phyloP scores from a whole-genome alignment of 345 rosid genomes.

The Barbarea vulgaris region DNA sequence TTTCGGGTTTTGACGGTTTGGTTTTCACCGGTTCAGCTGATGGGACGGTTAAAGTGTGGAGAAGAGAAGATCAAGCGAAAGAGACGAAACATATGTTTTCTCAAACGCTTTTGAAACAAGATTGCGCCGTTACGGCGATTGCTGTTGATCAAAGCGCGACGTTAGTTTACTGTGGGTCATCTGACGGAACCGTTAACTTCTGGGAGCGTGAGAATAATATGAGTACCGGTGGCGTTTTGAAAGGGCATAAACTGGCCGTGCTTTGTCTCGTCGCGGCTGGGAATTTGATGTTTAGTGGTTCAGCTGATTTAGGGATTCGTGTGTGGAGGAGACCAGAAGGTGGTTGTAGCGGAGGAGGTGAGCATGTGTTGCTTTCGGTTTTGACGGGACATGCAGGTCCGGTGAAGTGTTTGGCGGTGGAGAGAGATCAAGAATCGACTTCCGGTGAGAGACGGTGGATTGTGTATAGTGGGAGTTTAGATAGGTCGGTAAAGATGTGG shows the following conservation, averaged over 20 bases:
- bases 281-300: conserved; percentile 74
- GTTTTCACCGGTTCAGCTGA: conserved; percentile 90
- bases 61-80: conserved; percentile 81
- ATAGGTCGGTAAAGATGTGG: conserved; percentile 93
- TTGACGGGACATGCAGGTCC: conserved; percentile 79
- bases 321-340: conserved; percentile 69
- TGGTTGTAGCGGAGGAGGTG: conserved; percentile 24
- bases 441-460: conserved; percentile 64
- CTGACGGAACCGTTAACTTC: conserved; percentile 80
- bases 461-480: conserved; percentile 91
- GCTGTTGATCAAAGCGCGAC: conserved; percentile 59
- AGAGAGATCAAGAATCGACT: conserved; percentile 54
- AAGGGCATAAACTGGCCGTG: conserved; percentile 79
- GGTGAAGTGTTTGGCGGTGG: conserved; percentile 86
- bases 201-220: conserved; percentile 68
- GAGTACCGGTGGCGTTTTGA: conserved; percentile 64
- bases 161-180: conserved; percentile 73
- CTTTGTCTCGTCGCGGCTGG: conserved; percentile 74
- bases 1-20: conserved; percentile 74
- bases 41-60: conserved; percentile 86
- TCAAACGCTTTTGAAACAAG: conserved; percentile 76
- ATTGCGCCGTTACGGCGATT: conserved; percentile 75
- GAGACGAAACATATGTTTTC: conserved; percentile 87
- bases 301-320: conserved; percentile 80
- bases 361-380: conserved; percentile 64